Evolutionary conservation across 1,284 basidiomycete genomes (phyloP).

Genomic region (Neolentinus lepideus): DNA sequence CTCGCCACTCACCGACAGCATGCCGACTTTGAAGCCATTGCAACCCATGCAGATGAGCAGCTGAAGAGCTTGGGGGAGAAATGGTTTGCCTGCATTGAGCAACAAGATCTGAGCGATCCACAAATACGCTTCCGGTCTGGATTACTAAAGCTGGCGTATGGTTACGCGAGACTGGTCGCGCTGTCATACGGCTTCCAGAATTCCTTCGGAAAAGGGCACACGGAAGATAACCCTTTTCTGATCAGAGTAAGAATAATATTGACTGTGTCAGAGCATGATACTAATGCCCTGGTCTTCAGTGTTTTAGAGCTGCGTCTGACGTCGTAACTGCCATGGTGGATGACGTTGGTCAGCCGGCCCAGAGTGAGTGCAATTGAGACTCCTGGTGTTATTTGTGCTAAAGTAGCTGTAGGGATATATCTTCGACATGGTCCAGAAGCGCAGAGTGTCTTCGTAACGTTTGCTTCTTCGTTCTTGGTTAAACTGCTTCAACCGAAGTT

Average conservation of each 20-base stretch:
- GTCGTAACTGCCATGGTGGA: slow-evolving; percentile 60
- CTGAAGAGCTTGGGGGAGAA: slow-evolving; percentile 41
- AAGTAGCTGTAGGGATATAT: slow-evolving; percentile 35
- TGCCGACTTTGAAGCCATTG: slow-evolving; percentile 55
- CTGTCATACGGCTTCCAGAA: slow-evolving; percentile 76
- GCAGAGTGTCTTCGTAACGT: slow-evolving; percentile 80
- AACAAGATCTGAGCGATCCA: slow-evolving; percentile 41
- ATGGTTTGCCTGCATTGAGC: slow-evolving; percentile 46
- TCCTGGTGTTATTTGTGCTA: slow-evolving; percentile 1
- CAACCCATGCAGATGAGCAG: slow-evolving; percentile 59
- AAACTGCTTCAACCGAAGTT: slow-evolving; percentile 76
- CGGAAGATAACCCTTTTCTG: slow-evolving; percentile 58
- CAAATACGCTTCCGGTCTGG: slow-evolving; percentile 56
- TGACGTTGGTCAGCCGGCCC: slow-evolving; percentile 46
- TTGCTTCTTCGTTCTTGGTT: slow-evolving; percentile 74
- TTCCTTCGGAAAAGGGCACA: slow-evolving; percentile 49
- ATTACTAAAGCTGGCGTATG: slow-evolving; percentile 56
- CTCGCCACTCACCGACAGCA: slow-evolving; percentile 30
- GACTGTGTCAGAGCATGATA: neutral
- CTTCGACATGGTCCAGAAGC: slow-evolving; percentile 76
- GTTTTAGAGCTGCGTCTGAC: slow-evolving; percentile 52
- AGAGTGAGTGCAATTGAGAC: slow-evolving; percentile 32
- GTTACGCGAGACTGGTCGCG: slow-evolving; percentile 61
- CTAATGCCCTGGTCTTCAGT: slow-evolving; percentile 27
- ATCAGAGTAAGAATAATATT: slow-evolving; percentile 42